Evolutionary conservation across 345 rosid species (phyloP), one percentile per base, ranked within the genome.

Genomic region (thale cress (Arabidopsis thaliana)): DNA sequence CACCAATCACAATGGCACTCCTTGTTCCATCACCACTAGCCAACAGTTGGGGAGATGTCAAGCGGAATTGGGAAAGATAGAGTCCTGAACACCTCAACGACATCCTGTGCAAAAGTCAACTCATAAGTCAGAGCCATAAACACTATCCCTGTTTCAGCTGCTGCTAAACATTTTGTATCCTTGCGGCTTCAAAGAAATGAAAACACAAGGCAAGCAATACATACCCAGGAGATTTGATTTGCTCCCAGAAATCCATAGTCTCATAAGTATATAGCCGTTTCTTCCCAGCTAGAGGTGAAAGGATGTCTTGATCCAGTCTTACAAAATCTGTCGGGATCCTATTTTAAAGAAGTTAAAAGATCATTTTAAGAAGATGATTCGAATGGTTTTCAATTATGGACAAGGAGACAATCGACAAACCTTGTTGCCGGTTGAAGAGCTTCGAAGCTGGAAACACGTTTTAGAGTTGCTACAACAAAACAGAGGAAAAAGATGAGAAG

Each of bases 221-320:
- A 93, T 46, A 46, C 98, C 98, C 98, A 3, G 98, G 97, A 75
- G 98, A 87, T 78, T 93, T 93, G 32, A 93, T 87, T 81, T 93
- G 98, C 81, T 93, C 98, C 97, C 97, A 93, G 85, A 91, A 91
- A 78, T 93, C 91, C 88, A 75, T 79, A 40, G 98, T 89, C 76
- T 93, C 96, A 20, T 91, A 91, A 69, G 92, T 85, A 65, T 89
- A 93, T 2, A 91, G 74, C 72, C 83, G 90, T 80, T 85, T 93
- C 87, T 93, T 91, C 65, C 98, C 98, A 16, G 98, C 97, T 78
- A 93, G 88, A 84, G 97, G 98, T 61, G 98, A 85, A 66, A 93
- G 84, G 62, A 93, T 93, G 75, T 91, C 97, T 79, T 93, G 98
- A 84, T 93, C 98, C 73, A 93, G 74, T 76, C 98, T 85, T 24